Base-by-base conservation (phyloP, 257 asterid species). In the Salvia miltiorrhiza region DNA sequence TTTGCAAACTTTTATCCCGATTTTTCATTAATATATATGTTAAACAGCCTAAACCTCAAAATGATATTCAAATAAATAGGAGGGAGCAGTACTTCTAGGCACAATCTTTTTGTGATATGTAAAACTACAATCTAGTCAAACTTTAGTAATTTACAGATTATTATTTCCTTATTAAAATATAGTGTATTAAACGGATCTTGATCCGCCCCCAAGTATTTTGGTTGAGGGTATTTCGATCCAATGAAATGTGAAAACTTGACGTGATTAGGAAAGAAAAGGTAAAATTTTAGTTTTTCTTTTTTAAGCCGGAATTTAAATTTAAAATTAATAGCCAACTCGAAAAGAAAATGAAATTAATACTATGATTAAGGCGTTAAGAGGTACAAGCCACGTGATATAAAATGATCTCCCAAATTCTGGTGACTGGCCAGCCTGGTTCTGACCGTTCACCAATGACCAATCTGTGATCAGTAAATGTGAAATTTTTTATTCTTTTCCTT, bases 341-440 rank as follows among this genome's bases (percentile, higher is more conserved):
- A 52, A 21, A 52, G 11, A 47, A 17, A 16, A 7, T 62, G 35
- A 43, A 62, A 54, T 52, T 26, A 56, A 23, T 41, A 19, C 14
- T 47, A 33, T 52, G n/a, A n/a, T n/a, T n/a, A n/a, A n/a, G n/a
- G n/a, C n/a, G n/a, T 9, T 33, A 67, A 21, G 47, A 50, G 63
- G 69, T 20, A 70, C 72, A 79, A 57, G 63, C 44, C 83, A 75
- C 76, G 83, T 75, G 83, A 75, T 24, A 24, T 55, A 50, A 48
- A 20, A 59, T 71, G 79, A 58, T 65, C 66, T 52, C 48, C 65
- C 33, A 48, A 20, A 40, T 48, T 65, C 60, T 62, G 78, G 72
- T 72, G 72, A 62, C 21, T 59, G 40, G 65, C 78, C 78, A 71
- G 78, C 67, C 78, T 75, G 80, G 76, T 79, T 71, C 78, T 75